Evolutionary conservation across 495 filamentous ascomycete genomes (phyloP), one percentile per base, ranked within the genome.

Genomic region (Amniculicola lignicola): DNA sequence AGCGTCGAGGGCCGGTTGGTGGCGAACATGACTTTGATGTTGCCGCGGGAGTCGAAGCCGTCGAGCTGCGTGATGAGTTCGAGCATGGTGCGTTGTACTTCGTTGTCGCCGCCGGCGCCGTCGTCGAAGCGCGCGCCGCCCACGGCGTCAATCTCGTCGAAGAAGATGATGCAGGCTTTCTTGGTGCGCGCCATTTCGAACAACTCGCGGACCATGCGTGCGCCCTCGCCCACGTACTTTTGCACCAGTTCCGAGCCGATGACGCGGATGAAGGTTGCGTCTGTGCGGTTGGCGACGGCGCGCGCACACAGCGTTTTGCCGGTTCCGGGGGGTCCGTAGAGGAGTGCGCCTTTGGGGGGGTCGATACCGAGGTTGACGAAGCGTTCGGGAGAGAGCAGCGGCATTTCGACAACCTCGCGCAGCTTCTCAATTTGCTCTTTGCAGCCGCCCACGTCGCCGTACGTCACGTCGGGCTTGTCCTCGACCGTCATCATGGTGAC

Each of bases 401-500:
- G 93, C 86, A 97, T 95, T 75, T 98, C 93, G 28, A 98, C 93
- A 16, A 98, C 93, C 74, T 98, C 93, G 70, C 93, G 82, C 62
- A 98, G 82, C 76, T 98, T 98, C 79, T 98, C 93, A 33, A 98
- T 95, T 69, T 98, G 93, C 70, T 98, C 93, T 74, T 98, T 98
- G 82, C 92, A 96, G 53, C 93, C 93, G 66, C 93, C 93, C 15
- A 98, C 94, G 75, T 98, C 93, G 58, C 93, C 92, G 68, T 98
- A 98, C 57, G 93, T 98, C 45, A 98, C 93, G 72, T 98, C 93
- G 12, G 93, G 93, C 79, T 98, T 98, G 72, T 98, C 93, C 76
- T 98, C 93, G 48, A 98, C 93, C 14, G 93, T 96, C 93, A 98
- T 98, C 93, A 98, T 98, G 44, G 93, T 98, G 61, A 98, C 93